Evolutionary conservation across 2,329 filamentous ascomycete genomes (phyloP), one percentile per base, ranked within the genome.

Genomic region (Colletotrichum liriopes): DNA sequence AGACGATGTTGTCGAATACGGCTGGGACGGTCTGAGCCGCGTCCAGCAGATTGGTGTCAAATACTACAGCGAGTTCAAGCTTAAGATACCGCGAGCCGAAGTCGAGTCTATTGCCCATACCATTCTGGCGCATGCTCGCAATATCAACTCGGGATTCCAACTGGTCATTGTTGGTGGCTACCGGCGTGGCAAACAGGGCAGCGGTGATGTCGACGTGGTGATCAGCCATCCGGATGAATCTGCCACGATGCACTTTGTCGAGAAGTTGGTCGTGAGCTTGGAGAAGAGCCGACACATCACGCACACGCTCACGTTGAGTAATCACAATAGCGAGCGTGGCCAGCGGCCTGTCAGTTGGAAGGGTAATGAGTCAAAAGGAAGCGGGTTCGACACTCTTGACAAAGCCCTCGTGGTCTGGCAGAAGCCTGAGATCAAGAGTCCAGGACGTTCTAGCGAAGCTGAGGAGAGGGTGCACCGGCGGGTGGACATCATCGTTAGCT

Each of bases 391-490:
- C 79, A 94, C 91, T 0, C 87, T 98, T 1, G 95, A 98, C 81
- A 98, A 98, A 81, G 95, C 95, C 0, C 84, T 98, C 64, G 93
- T 98, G 0, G 94, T 98, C 0, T 98, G 96, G 96, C 94, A 97
- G 79, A 86, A 95, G 77, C 92, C 92, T 0, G 62, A 81, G 5
- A 72, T 76, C 1, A 60, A 59, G 18, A 43, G 72, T 2, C n/a
- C 43, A 6, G 49, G 66, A 20, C 55, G 60, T n/a, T 32, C 23
- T 8, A 18, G 12, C 32, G 32, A 56, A n/a, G n/a, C 20, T 3
- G 18, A 61, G 65, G 71, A 64, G 37, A 61, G 70, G n/a, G 87
- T 89, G 0, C 96, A 98, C 79, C 90, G 95, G 26, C 88, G 96
- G 56, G 95, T 98, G 1, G 96, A 98, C 79, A 98, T 98, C 70